Evolutionary conservation across 225 moss, liverwort and hornwort genomes (phyloP), one percentile per base, ranked within the genome.

Genomic region (Pleurozium schreberi): DNA sequence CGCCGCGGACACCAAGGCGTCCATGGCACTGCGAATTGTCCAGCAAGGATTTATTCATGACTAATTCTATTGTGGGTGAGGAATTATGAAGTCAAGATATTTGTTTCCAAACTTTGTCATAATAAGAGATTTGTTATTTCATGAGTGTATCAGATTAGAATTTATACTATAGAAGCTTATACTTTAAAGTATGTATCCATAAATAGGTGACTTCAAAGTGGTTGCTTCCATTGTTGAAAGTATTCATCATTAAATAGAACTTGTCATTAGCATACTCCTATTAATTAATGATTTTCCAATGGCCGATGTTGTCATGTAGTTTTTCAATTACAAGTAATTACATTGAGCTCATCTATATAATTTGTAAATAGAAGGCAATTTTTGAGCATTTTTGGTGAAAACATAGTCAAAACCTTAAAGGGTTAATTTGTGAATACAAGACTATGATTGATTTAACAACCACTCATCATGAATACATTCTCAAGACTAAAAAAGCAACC

Each of bases 1-100:
- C 60, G 99, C 96, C 85, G 90, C 93, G 71, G 96, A 94, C 85
- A 99, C 88, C 91, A 96, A 91, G 26, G 91, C 92, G 73, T 99
- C 99, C 99, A 99, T 99, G 88, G 86, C 88, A 66, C 87, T 87
- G 87, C 68, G 34, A 85, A 55, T 66, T 92, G 47, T 57, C 82
- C 88, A 87, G 80, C 80, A 45, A 49, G 49, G 49, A 49, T 49
- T 49, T 11, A 8, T 49, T 49, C 49, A 49, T 49, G 49, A 49
- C 11, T 49, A 64, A 31, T 17, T 33, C 17, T 64, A 33, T 17
- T 64, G 5, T 40, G 0, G 45, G 3, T 30, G 1, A 7, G 45
- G 6, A 74, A 74, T 74, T 30, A 28, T 74, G 18, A 47, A 30
- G 28, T 18, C 28, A 73, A 73, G 16, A 45, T 73, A 7, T 18